Base-by-base conservation (phyloP, 2,329 filamentous ascomycete genomes). In the Domatiomyces catenatus region DNA sequence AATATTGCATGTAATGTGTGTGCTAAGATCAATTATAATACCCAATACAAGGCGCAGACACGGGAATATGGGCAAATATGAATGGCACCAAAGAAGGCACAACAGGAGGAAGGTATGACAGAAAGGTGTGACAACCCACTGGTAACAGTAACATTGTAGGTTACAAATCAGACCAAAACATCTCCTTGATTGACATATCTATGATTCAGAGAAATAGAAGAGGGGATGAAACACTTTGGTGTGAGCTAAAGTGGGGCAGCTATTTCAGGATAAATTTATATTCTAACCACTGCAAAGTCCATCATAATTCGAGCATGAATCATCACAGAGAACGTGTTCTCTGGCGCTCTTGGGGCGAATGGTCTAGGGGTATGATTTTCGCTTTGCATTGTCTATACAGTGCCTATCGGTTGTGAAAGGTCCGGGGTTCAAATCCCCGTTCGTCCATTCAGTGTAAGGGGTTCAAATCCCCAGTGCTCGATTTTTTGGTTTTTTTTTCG, bases 361-460 rank as follows among this genome's bases (percentile, higher is more conserved):
- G 45, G 45, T 47, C 45, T 47, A 51, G 51, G 43, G 51, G 51
- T 53, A 53, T 50, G 49, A 48, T 48, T 50, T 48, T 53, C 51
- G 51, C 51, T 53, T 53, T 53, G 51, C 51, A 53, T 18, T 12
- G 28, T 18, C n/a, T 8, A 32, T 17, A 24, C 45, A 24, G 20
- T 32, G 26, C 28, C 45, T n/a, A 18, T 22, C 10, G 42, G 12
- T 19, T 53, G 51, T 48, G 51, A 53, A 48, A 50, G 44, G 51
- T 49, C 51, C 18, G 20, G 51, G 44, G 48, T 53, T 53, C 51
- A 39, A 53, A 36, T 48, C 48, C 44, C 51, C 20, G 18, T 44
- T 24, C 28, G 42, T 53, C 51, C 51, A 52, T 26, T 45, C 43
- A 20, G 10, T 45, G n/a, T 2, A 39, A 39, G 32, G 43, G 43